These are phyloP conservation scores for Candida anglica DNA, from an alignment of 805 yeast genomes.

Conservation along the genomic window DNA sequence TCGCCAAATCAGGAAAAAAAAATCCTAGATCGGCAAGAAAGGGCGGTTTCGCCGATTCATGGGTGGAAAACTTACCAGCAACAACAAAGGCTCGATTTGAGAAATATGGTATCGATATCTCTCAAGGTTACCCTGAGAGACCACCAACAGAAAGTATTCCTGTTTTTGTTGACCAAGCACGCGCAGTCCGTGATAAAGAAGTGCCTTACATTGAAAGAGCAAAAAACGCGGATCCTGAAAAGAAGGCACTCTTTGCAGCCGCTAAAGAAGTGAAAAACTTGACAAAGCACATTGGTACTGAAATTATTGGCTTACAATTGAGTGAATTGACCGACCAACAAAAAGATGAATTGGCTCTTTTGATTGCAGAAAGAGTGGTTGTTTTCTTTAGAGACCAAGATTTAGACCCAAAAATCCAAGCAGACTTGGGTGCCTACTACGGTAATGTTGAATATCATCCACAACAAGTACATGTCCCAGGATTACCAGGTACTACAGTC, in stretches of 20 bases:
- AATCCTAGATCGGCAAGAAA: conserved; percentile 5
- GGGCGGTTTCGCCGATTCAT: conserved; percentile 7
- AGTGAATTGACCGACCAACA: too few relatives aligned
- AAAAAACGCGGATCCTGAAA: too few relatives aligned
- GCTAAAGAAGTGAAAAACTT: conserved; percentile 25
- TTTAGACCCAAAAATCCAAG: conserved; percentile 26
- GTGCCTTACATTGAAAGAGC: conserved; percentile 23
- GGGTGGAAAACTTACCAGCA: conserved; percentile 17
- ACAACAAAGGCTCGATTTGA: conserved; percentile 18
- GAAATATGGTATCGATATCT: conserved; percentile 20
- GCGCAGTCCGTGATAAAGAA: conserved; percentile 16
- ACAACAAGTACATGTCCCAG: conserved; percentile 20
- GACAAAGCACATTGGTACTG: conserved; percentile 22
- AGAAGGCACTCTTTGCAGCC: conserved; percentile 22
- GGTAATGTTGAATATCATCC: conserved; percentile 28
- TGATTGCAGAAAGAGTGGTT: conserved; percentile 25
- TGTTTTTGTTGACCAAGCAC: conserved; percentile 24
- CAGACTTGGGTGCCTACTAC: conserved; percentile 22
- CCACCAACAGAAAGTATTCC: conserved; percentile 22
- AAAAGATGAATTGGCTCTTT: conserved; percentile 25
- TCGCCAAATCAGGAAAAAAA: conserved; percentile 4
- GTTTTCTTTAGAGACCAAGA: conserved; percentile 29
- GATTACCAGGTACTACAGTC: conserved; percentile 27
- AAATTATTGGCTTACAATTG: too few relatives aligned
- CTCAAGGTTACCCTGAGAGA: conserved; percentile 21